phyloP scores from a whole-genome alignment of 148 eudicot genomes.

The Vaccinium corymbosum region DNA sequence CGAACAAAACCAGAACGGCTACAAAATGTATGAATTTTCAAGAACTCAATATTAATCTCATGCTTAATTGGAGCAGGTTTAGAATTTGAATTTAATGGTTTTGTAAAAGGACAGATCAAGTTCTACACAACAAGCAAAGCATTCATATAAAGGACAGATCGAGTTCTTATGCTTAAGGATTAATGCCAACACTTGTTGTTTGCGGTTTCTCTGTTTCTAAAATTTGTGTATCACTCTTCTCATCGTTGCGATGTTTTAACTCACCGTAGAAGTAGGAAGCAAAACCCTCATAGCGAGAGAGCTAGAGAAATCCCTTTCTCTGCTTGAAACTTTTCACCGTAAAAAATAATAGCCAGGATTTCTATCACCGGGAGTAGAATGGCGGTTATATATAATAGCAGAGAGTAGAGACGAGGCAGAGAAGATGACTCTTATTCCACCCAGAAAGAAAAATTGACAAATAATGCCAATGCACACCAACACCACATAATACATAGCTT shows the following conservation, averaged over 20 bases:
- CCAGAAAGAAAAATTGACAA: constrained; percentile 68
- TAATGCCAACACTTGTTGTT: neutral
- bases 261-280: constrained; percentile 42
- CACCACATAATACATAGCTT: constrained; percentile 34
- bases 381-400: constrained; percentile 46
- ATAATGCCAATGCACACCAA: constrained; percentile 35
- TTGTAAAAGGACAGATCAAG: no score
- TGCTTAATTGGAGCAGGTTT: no score
- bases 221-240: neutral
- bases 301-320: constrained; percentile 64
- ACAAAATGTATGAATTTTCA: no score
- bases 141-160: no score
- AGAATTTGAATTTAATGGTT: no score
- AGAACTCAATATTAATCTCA: no score
- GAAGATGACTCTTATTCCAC: constrained; percentile 58
- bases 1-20: no score
- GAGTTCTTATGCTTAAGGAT: no score
- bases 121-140: no score
- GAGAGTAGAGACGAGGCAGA: constrained; percentile 60
- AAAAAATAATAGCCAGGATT: constrained; percentile 47
- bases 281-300: constrained; percentile 75
- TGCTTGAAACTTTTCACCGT: constrained; percentile 51
- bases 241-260: neutral
- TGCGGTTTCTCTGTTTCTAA: neutral
- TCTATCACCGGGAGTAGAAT: constrained; percentile 54